phyloP scores from a whole-genome alignment of 495 filamentous ascomycete genomes.

The Elasticomyces elasticus region DNA sequence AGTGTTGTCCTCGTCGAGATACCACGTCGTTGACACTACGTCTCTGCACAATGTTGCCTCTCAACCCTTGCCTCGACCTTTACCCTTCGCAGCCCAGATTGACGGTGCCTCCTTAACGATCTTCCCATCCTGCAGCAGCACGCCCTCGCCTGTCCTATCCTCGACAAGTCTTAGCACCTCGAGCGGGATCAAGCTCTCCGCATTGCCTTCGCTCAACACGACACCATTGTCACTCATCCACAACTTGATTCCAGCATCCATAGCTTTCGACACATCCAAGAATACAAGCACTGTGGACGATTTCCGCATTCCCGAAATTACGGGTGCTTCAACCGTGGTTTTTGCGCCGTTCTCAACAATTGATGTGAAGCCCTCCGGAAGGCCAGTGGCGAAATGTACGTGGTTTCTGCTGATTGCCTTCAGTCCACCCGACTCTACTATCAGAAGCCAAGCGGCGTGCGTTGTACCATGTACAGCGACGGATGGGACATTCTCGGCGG shows the following conservation, averaged over 20 bases:
- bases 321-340: slow-evolving; percentile 28
- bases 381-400: slow-evolving; percentile 71
- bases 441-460: slow-evolving; percentile 60
- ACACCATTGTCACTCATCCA: slow-evolving; percentile 81
- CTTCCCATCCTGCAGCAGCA: slow-evolving; percentile 28
- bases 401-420: slow-evolving; percentile 73
- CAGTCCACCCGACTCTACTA: slow-evolving; percentile 63
- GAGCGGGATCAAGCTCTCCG: slow-evolving; percentile 25
- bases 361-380: slow-evolving; percentile 39
- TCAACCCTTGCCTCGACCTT: slow-evolving; percentile 9
- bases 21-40: too few species aligned
- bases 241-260: slow-evolving; percentile 61
- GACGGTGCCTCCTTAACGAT: slow-evolving; percentile 19
- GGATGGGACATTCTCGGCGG: slow-evolving; percentile 45
- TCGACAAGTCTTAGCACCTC: slow-evolving; percentile 32
- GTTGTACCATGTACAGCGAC: slow-evolving; percentile 81
- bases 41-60: too few species aligned
- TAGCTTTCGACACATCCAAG: slow-evolving; percentile 58
- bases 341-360: slow-evolving; percentile 19
- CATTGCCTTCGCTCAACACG: slow-evolving; percentile 31
- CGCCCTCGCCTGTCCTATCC: slow-evolving; percentile 23
- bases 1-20: too few species aligned
- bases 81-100: slow-evolving; percentile 10
- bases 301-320: slow-evolving; percentile 76
- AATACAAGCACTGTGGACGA: slow-evolving; percentile 73